Conservation (phyloP, 495 filamentous ascomycete species). For the Rusavskia elegans region DNA sequence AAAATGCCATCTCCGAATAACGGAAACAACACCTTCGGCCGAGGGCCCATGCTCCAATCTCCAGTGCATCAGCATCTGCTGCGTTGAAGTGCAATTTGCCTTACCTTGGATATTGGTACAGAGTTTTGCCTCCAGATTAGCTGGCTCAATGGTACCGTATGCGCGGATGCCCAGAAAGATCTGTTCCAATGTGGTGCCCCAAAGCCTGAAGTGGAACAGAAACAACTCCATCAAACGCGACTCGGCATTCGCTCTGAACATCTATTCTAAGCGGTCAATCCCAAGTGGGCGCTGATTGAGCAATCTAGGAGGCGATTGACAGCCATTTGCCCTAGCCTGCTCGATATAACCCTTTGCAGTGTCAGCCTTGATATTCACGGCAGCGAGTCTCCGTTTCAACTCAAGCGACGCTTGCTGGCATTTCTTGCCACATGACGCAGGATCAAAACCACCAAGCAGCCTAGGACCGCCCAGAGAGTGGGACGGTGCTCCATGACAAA, state of each 20-base stretch:
- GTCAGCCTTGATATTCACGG: neutral
- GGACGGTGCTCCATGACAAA: neutral
- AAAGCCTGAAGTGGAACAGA: slow-evolving; percentile 17
- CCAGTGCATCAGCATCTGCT: neutral
- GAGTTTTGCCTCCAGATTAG: slow-evolving; percentile 23
- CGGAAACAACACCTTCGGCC: slow-evolving; percentile 18
- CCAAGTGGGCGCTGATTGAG: slow-evolving; percentile 21
- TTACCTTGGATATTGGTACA: slow-evolving; percentile 25
- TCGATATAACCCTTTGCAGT: neutral
- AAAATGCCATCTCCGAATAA: slow-evolving; percentile 40
- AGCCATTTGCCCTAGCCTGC: slow-evolving; percentile 10
- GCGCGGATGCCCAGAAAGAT: slow-evolving; percentile 14
- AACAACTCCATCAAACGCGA: slow-evolving; percentile 20
- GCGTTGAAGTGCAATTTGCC: neutral
- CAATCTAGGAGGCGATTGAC: slow-evolving; percentile 17
- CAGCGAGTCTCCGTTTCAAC: neutral
- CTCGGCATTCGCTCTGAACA: slow-evolving; percentile 18
- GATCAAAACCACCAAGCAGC: neutral
- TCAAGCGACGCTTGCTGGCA: neutral
- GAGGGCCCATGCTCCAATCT: slow-evolving; percentile 18
- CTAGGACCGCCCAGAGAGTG: neutral
- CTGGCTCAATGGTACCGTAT: slow-evolving; percentile 19
- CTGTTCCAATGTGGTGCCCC: slow-evolving; percentile 17
- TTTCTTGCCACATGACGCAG: neutral
- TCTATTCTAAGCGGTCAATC: slow-evolving; percentile 21